Evolutionary conservation across 2,329 filamentous ascomycete genomes (phyloP).

Genomic region (Bipolaris victoriae): DNA sequence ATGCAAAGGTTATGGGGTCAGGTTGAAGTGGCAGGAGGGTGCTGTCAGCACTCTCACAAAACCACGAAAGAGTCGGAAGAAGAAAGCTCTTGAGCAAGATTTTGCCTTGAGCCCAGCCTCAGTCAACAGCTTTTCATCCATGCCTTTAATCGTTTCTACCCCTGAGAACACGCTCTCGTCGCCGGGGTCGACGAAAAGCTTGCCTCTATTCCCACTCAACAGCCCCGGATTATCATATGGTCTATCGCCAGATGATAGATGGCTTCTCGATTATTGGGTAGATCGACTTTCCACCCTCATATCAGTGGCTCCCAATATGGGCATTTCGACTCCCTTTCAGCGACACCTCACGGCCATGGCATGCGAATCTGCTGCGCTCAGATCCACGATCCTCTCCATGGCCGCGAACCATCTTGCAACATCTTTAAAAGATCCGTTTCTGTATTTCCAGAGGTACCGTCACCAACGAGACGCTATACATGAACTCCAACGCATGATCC

Average conservation of each 20-base stretch:
- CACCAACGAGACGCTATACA: constrained; percentile 39
- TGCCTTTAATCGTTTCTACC: constrained; percentile 8
- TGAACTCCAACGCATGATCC: constrained; percentile 33
- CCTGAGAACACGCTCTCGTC: constrained; percentile 10
- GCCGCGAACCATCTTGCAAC: constrained; percentile 39
- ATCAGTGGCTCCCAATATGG: constrained; percentile 31
- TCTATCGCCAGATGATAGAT: constrained; percentile 27
- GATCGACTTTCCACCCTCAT: constrained; percentile 34
- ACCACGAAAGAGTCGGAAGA: constrained; percentile 25
- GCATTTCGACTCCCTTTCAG: constrained; percentile 33
- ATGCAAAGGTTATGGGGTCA: constrained; percentile 41
- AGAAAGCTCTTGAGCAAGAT: constrained; percentile 13
- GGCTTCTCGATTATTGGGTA: constrained; percentile 39
- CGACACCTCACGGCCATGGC: constrained; percentile 38
- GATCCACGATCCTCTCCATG: constrained; percentile 43
- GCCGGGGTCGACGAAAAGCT: constrained; percentile 15
- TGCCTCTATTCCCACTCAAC: constrained; percentile 14
- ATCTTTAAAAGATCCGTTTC: constrained; percentile 24
- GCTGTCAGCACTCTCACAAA: constrained; percentile 18
- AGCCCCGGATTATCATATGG: constrained; percentile 14
- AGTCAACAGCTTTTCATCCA: constrained; percentile 21
- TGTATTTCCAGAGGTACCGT: constrained; percentile 34
- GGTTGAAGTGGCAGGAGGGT: constrained; percentile 37
- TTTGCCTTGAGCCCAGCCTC: constrained; percentile 23
- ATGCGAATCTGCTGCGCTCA: constrained; percentile 31